Evolutionary conservation across 331 rosid genomes (phyloP), one percentile per base, ranked within the genome.

Genomic region (Acacia concinna): DNA sequence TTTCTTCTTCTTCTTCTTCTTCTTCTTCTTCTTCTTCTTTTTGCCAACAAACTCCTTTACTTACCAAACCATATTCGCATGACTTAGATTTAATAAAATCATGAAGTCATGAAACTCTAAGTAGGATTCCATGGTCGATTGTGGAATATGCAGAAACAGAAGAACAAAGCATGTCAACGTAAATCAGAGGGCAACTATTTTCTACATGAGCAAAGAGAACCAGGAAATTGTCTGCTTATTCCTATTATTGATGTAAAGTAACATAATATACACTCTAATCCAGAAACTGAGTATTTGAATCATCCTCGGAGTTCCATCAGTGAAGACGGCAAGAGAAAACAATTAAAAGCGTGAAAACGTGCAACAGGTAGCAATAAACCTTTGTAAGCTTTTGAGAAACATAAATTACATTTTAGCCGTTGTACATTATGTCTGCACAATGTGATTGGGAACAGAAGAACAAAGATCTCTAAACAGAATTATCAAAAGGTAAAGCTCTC

Each of bases 281-380:
- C 60, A 21, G 23, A 67, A 75, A 23, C 30, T 13, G 13, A 37
- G 30, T 32, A 66, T 4, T 30, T 18, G 13, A 73, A 17, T 28
- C 30, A 43, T 44, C 34, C 43, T 8, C 65, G 12, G 32, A 59
- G 2, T 79, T 59, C 72, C 10, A 57, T 31, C 34, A 44, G 37
- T 34, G 18, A 13, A 63, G 34, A 15, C 54, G 23, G 37, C 25
- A n/a, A n/a, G 18, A 66, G 13, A 77, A 38, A 57, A 15, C 65
- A 52, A 1, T 49, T 51, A 44, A 38, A 67, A 52, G 68, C 49
- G 52, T 10, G n/a, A 37, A 81, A 40, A 51, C 41, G 41, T 52
- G 21, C 38, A 31, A 59, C 8, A 44, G 80, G 12, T 77, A 74
- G 66, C 75, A 68, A 51, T 41, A 72, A 68, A 34, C 41, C 64